Conservation (phyloP, 2,329 filamentous ascomycete genomes). For the Knoxdaviesia proteae region DNA sequence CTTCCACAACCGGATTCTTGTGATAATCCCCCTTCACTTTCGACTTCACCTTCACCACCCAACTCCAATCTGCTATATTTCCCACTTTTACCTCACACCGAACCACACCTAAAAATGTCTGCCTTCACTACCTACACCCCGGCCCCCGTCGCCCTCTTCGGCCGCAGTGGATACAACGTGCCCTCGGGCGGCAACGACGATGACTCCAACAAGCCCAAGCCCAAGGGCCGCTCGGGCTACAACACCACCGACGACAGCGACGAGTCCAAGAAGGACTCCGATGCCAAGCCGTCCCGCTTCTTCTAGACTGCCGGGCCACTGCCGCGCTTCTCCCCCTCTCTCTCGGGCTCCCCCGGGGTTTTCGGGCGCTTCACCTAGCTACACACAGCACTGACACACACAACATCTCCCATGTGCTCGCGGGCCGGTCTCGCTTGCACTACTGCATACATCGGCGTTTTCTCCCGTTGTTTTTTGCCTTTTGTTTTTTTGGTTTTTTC, state of each 20-base stretch:
- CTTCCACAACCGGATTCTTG: background rate
- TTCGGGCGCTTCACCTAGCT: background rate
- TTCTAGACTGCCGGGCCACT: background rate
- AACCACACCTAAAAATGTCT: background rate
- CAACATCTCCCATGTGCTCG: background rate
- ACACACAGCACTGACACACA: background rate
- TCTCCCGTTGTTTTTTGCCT: background rate
- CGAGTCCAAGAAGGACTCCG: constrained; percentile 1
- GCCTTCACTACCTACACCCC: constrained; percentile 7
- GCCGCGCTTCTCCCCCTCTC: background rate
- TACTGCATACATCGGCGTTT: background rate
- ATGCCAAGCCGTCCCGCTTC: constrained; percentile 1
- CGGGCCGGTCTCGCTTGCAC: background rate
- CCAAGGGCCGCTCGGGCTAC: constrained; percentile 19
- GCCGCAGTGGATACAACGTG: constrained; percentile 23
- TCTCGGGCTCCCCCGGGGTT: constrained; percentile 6
- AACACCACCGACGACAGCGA: constrained; percentile 10
- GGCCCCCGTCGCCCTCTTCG: constrained; percentile 13
- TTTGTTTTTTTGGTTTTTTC: background rate
- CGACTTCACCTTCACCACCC: constrained; percentile 8
- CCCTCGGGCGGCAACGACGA: constrained; percentile 12
- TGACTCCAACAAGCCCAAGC: constrained; percentile 6
- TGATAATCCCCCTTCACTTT: constrained; percentile 7
- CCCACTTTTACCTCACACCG: background rate
- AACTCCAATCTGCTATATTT: constrained; percentile 3